These are phyloP conservation scores for Neodidymelliopsis sp. DNA, from an alignment of 2,329 filamentous ascomycete genomes.

Conservation along the genomic window DNA sequence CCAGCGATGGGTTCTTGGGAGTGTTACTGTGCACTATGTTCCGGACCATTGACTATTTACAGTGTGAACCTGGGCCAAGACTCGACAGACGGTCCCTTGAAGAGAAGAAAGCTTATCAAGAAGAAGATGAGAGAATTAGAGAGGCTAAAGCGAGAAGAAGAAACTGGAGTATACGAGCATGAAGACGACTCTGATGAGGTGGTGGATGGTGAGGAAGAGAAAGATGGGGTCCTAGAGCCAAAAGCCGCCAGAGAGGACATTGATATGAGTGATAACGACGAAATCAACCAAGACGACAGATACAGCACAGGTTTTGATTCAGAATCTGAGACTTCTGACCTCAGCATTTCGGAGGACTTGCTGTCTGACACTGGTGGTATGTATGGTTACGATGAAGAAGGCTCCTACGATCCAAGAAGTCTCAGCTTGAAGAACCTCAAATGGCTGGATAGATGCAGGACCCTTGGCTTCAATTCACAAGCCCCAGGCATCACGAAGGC, in stretches of 20 bases:
- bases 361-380: not conserved
- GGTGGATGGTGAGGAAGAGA: not conserved
- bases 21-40: conserved; percentile 32
- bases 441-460: conserved; percentile 23
- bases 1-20: conserved; percentile 24
- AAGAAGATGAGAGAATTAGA: conserved; percentile 4
- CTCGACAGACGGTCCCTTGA: conserved; percentile 10
- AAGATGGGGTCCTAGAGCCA: not conserved
- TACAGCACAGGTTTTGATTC: not conserved
- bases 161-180: conserved; percentile 2
- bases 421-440: conserved; percentile 14
- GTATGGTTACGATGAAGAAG: conserved; percentile 15
- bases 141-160: conserved; percentile 12
- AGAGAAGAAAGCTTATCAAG: conserved; percentile 12
- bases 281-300: not conserved
- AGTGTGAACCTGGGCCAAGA: conserved; percentile 13
- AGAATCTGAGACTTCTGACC: conserved; percentile 13
- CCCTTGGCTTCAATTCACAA: conserved; percentile 24
- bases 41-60: conserved; percentile 9
- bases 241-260: not conserved
- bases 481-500: conserved; percentile 14
- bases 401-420: conserved; percentile 23
- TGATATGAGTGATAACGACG: not conserved
- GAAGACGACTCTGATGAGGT: not conserved
- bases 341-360: not conserved